Base-by-base conservation (phyloP, 768 basidiomycete species). In the Gloeophyllum trabeum region DNA sequence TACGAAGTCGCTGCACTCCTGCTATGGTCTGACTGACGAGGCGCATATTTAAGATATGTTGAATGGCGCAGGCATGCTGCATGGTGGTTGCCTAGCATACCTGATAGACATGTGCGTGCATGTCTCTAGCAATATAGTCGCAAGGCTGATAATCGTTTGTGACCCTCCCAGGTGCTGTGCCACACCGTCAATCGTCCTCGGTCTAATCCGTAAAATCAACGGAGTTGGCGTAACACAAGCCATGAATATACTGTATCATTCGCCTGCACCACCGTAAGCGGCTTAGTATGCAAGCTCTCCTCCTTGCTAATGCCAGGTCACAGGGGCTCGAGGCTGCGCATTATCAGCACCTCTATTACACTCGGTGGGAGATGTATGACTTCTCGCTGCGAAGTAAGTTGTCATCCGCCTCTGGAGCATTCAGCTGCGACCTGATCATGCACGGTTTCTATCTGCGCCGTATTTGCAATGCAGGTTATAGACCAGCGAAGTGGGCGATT, bases 211-310 rank as follows among this genome's bases (percentile, higher is more conserved):
- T 50, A 68, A 70, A 45, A 58, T 67, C 21, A 84, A 85, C 43
- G 81, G 81, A 2, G 81, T 84, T 10, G 82, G 82, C 7, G 81
- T 85, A 16, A 85, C 79, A 3, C 79, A 83, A 55, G 70, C 73
- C 6, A 72, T 83, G 73, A 78, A 76, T 46, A 65, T 85, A 20
- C 57, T 73, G 23, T 85, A 80, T 58, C 82, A 81, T 53, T 68
- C 82, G 13, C 81, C 81, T 7, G 80, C 78, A 3, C 65, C 76
- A 3, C 53, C 65, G 81, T 79, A 55, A 61, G 77, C 63, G 7
- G n/a, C n/a, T n/a, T n/a, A n/a, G n/a, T n/a, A 24, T 21, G 35
- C 40, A 37, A 49, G 35, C 24, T 23, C 24, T 41, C 47, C 44
- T 16, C 43, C 40, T n/a, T n/a, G n/a, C n/a, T n/a, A n/a, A n/a